Percentiles rank a stretch among this genome's conserved stretches.
Conservation (phyloP, 768 basidiomycete genomes). For the Mycena leptocephala region DNA sequence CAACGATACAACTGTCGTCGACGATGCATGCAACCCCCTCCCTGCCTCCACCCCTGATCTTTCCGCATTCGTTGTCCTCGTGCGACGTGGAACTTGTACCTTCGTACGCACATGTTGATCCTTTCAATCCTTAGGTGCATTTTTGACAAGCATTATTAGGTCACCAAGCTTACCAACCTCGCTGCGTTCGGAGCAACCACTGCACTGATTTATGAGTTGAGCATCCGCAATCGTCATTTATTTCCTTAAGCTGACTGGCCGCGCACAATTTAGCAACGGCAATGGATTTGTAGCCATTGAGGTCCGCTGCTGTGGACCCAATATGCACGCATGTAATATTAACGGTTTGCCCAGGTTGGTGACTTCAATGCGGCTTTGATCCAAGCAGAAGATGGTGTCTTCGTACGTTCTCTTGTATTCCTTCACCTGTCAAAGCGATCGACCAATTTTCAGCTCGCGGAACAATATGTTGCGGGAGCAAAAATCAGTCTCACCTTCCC, state of each 20-base stretch:
- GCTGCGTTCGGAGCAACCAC: conserved; percentile 69
- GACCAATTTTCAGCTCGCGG: conserved; percentile 57
- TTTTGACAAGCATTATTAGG: neutral
- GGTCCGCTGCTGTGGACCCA: neutral
- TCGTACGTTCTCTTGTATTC: conserved; percentile 54
- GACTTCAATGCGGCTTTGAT: conserved; percentile 68
- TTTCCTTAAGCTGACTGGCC: neutral
- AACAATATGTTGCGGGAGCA: conserved; percentile 63
- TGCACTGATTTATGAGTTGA: conserved; percentile 71
- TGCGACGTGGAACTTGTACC: neutral
- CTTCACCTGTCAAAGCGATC: neutral
- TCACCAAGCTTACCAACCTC: conserved; percentile 65
- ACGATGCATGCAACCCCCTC: conserved; percentile 51
- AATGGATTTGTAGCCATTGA: conserved; percentile 60
- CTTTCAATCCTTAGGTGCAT: too few relatives aligned
- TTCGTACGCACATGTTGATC: neutral
- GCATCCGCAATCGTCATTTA: neutral
- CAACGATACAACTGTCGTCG: conserved; percentile 64
- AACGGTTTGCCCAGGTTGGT: conserved; percentile 48
- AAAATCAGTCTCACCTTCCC: conserved; percentile 65
- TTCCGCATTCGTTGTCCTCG: neutral
- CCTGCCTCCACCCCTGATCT: conserved; percentile 40
- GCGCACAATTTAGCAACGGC: conserved; percentile 59
- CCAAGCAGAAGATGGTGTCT: conserved; percentile 69
- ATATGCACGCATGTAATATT: neutral